Evolutionary conservation across 2,329 filamentous ascomycete genomes (phyloP), one percentile per base, ranked within the genome.

Genomic region (Metarhizium album): DNA sequence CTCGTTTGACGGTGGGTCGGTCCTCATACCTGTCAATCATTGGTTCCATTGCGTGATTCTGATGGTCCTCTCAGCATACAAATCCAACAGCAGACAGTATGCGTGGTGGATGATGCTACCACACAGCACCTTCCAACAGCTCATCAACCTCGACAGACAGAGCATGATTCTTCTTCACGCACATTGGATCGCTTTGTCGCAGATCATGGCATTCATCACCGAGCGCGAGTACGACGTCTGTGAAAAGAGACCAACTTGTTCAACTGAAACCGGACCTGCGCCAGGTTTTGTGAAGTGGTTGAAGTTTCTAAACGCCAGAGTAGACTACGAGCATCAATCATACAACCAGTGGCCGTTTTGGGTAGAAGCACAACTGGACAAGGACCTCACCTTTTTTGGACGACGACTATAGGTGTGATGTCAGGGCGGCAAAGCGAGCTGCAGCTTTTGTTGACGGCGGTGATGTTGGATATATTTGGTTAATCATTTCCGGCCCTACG

Each of bases 81-180:
- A 71, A 54, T 64, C 70, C n/a, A 68, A 79, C 48, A 67, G 67
- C 42, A 63, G 67, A 49, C 74, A 78, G 57, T 79, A 77, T 59
- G 68, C 60, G 3, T 80, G 76, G 77, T 80, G 76, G 76, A 79
- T 79, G 69, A 69, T 75, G 60, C 67, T 80, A 7, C 72, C 75
- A 8, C 76, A 80, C 55, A 66, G 69, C 35, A 65, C 70, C 46
- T 80, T 80, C 60, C 70, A 74, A 54, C 65, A 66, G 47, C 62
- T 80, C 48, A 68, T 79, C 55, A 70, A 78, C 59, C 63, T 70
- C 27, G 55, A 58, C 27, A 73, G 72, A 58, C 74, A 74, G 58
- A 65, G 70, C 16, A 69, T 72, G 52, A 50, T 74, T 40, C 62
- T 80, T 29, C 65, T 80, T 42, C 72, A 72, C 33, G 57, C 75